Evolutionary conservation across 2,329 filamentous ascomycete genomes (phyloP), one percentile per base, ranked within the genome.

Genomic region (Penicillium griseofulvum): DNA sequence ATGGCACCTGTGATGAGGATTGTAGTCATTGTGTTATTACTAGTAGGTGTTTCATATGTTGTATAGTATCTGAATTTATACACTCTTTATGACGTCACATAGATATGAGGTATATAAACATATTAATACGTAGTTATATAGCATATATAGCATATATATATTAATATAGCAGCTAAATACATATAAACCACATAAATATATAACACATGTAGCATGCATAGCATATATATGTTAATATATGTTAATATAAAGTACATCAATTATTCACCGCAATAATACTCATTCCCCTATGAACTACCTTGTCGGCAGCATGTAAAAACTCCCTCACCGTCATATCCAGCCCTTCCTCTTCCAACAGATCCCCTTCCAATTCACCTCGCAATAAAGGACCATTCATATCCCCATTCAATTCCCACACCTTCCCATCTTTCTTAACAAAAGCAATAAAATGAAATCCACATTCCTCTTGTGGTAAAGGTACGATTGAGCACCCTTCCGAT

Each of bases 1-100:
- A 73, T 77, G 16, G 74, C 73, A 6, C 75, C 74, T 9, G 68
- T 72, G 24, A 77, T 62, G 16, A 77, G 66, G 41, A 76, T 29
- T 1, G 56, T 49, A 8, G 58, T 42, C 58, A 62, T 60, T 22
- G 22, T 22, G 4, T 2, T 22, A 22, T 22, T 22, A 22, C 22
- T 4, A 22, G 22, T n/a, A n/a, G n/a, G n/a, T n/a, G n/a, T n/a
- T n/a, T n/a, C n/a, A n/a, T n/a, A n/a, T n/a, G n/a, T n/a, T n/a
- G n/a, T n/a, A n/a, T n/a, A n/a, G n/a, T n/a, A n/a, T n/a, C n/a
- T n/a, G n/a, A n/a, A n/a, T n/a, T n/a, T n/a, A n/a, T n/a, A n/a
- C n/a, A 22, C 22, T 22, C 22, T 22, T 2, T 2, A 22, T 22
- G 22, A 22, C 22, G 22, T 22, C 22, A 22, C 22, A 22, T 22